Base-by-base conservation (phyloP, 2,329 filamentous ascomycete genomes). In the Cadophora sp. region DNA sequence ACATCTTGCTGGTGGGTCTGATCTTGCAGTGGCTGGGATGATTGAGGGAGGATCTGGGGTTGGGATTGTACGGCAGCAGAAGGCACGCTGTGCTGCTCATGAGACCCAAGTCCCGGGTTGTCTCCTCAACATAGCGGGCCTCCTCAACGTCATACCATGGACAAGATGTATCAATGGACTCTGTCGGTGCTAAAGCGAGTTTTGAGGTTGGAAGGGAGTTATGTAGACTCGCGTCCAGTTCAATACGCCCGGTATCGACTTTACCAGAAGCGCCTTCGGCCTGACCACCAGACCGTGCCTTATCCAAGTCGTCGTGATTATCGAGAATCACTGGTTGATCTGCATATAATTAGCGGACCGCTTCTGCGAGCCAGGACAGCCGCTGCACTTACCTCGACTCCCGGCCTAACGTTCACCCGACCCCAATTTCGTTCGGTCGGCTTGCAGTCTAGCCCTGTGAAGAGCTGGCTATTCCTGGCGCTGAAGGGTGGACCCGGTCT, bases 31-130 rank as follows among this genome's bases (percentile, higher is more conserved):
- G 24, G 65, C 30, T 5, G 4, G 9, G 30, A 33, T 4, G 30
- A 33, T 33, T 33, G 9, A 9, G 30, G 30, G 30, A 33, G 30
- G 30, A 9, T 33, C 30, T 33, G 30, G 30, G 30, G 30, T 64
- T 68, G 55, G 33, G 59, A 59, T 70, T 70, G 62, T 63, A 45
- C 64, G 59, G 60, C 60, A 71, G 66, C 45, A 70, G 66, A 68
- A 64, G 45, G 65, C 62, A 70, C 64, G 70, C 62, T 48, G 1
- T 66, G 63, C 62, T 50, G 33, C 62, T 69, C 36, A 27, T n/a
- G n/a, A n/a, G n/a, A n/a, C n/a, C n/a, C n/a, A n/a, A n/a, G n/a
- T n/a, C n/a, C n/a, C n/a, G n/a, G n/a, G n/a, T n/a, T n/a, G n/a
- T n/a, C n/a, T n/a, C n/a, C n/a, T n/a, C n/a, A n/a, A n/a, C n/a